phyloP scores from a whole-genome alignment of 371 early-diverging fungal genomes.

The Phascolomyces articulosus region DNA sequence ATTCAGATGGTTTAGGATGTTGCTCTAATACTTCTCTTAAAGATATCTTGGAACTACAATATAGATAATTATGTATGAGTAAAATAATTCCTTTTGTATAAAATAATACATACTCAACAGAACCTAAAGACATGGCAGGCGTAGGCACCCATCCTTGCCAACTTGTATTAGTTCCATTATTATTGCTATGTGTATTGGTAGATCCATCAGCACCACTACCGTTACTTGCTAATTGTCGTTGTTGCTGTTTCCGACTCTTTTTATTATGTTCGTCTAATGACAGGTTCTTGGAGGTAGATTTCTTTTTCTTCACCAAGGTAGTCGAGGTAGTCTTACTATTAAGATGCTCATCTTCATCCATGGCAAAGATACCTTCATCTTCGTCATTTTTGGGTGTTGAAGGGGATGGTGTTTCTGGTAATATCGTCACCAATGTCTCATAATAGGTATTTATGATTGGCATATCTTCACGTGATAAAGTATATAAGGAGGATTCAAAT shows the following conservation, averaged over 20 bases:
- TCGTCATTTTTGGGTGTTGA: constrained; percentile 8
- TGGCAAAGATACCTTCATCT: constrained; percentile 7
- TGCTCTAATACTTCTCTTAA: constrained; percentile 40
- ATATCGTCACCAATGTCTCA: constrained; percentile 29
- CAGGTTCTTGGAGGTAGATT: neutral
- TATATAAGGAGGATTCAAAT: constrained; percentile 34
- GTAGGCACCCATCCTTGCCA: constrained; percentile 2
- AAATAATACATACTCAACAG: constrained; percentile 2
- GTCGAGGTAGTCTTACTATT: too few species aligned
- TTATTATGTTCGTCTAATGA: neutral
- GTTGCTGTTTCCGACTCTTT: neutral
- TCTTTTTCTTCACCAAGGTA: constrained; percentile 1
- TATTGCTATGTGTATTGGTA: neutral
- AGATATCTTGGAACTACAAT: constrained; percentile 17
- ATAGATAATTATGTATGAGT: neutral
- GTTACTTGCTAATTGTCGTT: neutral
- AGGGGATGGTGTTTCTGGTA: constrained; percentile 17
- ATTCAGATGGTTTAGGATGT: constrained; percentile 11
- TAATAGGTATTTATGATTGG: constrained; percentile 14
- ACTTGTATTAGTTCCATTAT: neutral
- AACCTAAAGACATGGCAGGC: neutral
- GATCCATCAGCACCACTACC: neutral
- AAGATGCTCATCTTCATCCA: constrained; percentile 16
- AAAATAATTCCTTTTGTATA: neutral
- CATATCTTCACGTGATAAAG: constrained; percentile 27